Conservation (phyloP, 163 green algal species). For the Scenedesmus sp. region DNA sequence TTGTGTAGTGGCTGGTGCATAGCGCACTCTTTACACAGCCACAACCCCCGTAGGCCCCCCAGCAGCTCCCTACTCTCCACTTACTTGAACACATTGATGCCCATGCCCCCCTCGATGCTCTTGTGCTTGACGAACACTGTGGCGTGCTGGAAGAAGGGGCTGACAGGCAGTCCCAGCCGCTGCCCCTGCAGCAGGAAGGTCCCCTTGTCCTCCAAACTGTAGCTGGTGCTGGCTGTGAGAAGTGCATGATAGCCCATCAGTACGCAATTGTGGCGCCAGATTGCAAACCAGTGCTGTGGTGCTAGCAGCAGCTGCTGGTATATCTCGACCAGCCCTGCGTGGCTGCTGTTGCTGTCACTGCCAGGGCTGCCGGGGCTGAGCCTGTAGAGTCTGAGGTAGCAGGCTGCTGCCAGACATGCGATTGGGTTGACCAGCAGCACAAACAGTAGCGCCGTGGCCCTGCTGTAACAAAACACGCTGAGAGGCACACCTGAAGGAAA, state of each 20-base stretch:
- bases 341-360: conserved; percentile 20
- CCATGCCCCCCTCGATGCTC: conserved; percentile 58
- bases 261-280: conserved; percentile 58
- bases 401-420: conserved; percentile 16
- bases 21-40: background rate
- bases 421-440: conserved; percentile 52
- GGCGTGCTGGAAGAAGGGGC: conserved; percentile 14
- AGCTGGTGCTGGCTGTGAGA: conserved; percentile 32
- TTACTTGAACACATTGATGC: conserved; percentile 57
- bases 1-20: too few relatives aligned
- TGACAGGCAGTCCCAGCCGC: conserved; percentile 50
- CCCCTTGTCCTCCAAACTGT: conserved; percentile 58
- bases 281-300: conserved; percentile 59
- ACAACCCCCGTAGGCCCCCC: background rate
- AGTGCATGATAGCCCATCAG: conserved; percentile 48
- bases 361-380: background rate
- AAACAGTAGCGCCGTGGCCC: conserved; percentile 25
- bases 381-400: background rate
- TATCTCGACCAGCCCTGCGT: background rate
- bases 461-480: conserved; percentile 32
- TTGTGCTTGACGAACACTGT: conserved; percentile 59
- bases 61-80: background rate
- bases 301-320: conserved; percentile 54
- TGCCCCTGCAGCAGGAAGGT: conserved; percentile 53
- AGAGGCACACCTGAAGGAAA: conserved; percentile 45